Conservation (phyloP, 345 rosid species). For the Syzygium oleosum region DNA sequence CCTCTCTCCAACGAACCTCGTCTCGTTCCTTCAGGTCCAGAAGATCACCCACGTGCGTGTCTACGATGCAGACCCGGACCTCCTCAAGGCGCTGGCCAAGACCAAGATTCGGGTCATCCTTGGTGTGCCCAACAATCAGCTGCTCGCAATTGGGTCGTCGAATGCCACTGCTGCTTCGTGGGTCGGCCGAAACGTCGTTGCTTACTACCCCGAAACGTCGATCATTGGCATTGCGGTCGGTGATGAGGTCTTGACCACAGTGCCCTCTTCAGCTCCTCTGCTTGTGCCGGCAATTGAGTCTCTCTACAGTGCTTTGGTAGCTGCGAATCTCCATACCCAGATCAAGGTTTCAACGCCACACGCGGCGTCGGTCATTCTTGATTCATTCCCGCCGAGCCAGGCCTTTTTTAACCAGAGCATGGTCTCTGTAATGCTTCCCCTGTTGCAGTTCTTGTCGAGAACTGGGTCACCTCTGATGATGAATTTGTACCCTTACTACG, state of each 20-base stretch:
- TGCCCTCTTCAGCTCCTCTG: constrained; percentile 82
- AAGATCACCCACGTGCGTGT: constrained; percentile 70
- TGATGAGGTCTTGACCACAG: constrained; percentile 83
- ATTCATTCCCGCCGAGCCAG: constrained; percentile 91
- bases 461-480: constrained; percentile 89
- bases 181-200: constrained; percentile 73
- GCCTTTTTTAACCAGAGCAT: constrained; percentile 87
- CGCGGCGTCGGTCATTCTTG: constrained; percentile 71
- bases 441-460: constrained; percentile 75
- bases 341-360: constrained; percentile 93
- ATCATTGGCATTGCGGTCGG: constrained; percentile 80
- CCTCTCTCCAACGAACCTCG: constrained; percentile 37
- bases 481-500: constrained; percentile 96
- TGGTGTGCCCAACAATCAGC: constrained; percentile 91
- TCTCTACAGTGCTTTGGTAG: constrained; percentile 77
- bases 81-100: constrained; percentile 68
- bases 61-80: constrained; percentile 75
- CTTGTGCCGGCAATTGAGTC: constrained; percentile 80
- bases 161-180: constrained; percentile 84
- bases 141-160: constrained; percentile 88
- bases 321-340: constrained; percentile 78
- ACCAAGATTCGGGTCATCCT: constrained; percentile 85
- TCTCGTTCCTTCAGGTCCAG: constrained; percentile 60
- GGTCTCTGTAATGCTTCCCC: constrained; percentile 52
- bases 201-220: constrained; percentile 68